These are phyloP conservation scores for Trichoderma afroharzianum DNA, from an alignment of 2,329 filamentous ascomycete species.

Conservation along the genomic window DNA sequence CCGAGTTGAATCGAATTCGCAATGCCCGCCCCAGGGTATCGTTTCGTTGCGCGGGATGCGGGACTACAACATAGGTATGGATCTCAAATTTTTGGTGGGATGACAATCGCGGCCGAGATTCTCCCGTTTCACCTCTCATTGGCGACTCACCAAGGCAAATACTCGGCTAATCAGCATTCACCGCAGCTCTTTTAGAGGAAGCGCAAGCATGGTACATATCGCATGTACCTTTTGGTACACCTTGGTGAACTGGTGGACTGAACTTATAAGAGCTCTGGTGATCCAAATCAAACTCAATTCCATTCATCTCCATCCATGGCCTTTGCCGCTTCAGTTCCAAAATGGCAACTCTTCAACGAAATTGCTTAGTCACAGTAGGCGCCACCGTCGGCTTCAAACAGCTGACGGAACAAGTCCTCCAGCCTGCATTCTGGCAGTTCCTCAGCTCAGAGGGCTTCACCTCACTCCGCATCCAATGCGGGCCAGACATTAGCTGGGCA, in stretches of 20 bases:
- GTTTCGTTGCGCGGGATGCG: slow-evolving; percentile 20
- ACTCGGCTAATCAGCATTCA: not conserved
- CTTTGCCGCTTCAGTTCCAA: not conserved
- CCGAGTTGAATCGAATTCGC: slow-evolving; percentile 24
- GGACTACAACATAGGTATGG: slow-evolving; percentile 14
- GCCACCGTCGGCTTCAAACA: slow-evolving; percentile 80
- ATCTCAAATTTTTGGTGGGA: slow-evolving; percentile 33
- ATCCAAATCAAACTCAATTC: not conserved
- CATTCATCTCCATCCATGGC: not conserved
- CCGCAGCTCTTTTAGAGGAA: not conserved
- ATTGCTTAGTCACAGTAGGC: slow-evolving; percentile 85
- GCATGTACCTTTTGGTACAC: not conserved
- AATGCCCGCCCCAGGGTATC: slow-evolving; percentile 8
- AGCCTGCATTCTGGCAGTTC: slow-evolving; percentile 57
- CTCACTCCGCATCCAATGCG: slow-evolving; percentile 75
- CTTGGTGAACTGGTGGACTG: not conserved
- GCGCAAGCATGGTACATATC: not conserved
- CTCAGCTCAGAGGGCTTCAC: slow-evolving; percentile 63
- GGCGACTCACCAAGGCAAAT: not conserved
- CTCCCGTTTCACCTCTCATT: slow-evolving; percentile 20
- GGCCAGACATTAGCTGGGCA: slow-evolving; percentile 54
- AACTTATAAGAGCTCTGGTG: not conserved
- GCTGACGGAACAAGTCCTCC: slow-evolving; percentile 65
- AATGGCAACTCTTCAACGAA: slow-evolving; percentile 26
- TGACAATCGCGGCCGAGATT: slow-evolving; percentile 25